phyloP scores from a whole-genome alignment of 768 basidiomycete species.

The Wakefieldia striispora region DNA sequence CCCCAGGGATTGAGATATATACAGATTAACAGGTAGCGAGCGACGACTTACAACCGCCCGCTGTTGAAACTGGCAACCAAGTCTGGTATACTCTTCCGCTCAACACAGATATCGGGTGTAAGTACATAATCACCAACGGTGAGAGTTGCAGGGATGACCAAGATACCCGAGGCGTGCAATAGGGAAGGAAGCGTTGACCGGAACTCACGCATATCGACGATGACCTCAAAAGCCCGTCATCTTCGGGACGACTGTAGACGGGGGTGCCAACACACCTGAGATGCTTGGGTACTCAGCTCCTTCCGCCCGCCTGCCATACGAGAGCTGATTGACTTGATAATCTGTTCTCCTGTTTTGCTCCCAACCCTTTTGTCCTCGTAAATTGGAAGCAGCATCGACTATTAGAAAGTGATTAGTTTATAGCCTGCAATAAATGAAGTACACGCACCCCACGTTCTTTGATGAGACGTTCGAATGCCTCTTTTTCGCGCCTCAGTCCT shows the following conservation, averaged over 20 bases:
- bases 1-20: neutral
- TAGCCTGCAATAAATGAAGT: neutral
- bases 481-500: conserved; percentile 86
- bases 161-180: conserved; percentile 75
- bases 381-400: conserved; percentile 91
- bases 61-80: conserved; percentile 91
- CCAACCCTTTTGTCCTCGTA: conserved; percentile 54
- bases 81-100: conserved; percentile 93
- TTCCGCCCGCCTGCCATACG: conserved; percentile 85
- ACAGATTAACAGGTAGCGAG: neutral
- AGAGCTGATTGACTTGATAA: conserved; percentile 79
- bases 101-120: conserved; percentile 93
- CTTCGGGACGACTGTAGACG: neutral
- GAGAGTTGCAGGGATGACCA: conserved; percentile 87
- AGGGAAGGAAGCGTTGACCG: conserved; percentile 88
- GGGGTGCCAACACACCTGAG: conserved; percentile 42
- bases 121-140: conserved; percentile 96
- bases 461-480: conserved; percentile 89
- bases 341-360: conserved; percentile 43
- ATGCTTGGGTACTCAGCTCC: conserved; percentile 61
- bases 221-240: conserved; percentile 53
- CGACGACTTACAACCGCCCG: conserved; percentile 80
- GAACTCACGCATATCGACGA: conserved; percentile 97
- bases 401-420: neutral
- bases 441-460: conserved; percentile 82